Conservation (phyloP, 371 early-diverging fungal species). For the Cokeromyces recurvatus region DNA sequence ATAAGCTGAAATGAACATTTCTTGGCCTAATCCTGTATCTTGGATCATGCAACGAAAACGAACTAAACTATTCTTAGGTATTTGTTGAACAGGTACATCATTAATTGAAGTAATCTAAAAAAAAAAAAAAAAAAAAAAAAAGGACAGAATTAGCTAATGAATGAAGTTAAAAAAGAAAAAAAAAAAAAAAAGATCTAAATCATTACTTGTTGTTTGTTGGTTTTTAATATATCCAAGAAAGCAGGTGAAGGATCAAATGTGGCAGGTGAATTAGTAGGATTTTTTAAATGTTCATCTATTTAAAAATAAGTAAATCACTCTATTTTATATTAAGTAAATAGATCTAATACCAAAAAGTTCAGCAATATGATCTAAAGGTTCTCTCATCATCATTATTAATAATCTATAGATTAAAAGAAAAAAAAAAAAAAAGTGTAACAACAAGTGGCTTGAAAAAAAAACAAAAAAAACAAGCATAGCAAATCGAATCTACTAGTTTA, state of each 20-base stretch:
- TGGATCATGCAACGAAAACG: slow-evolving; percentile 68
- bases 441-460: too few species aligned
- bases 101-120: slow-evolving; percentile 50
- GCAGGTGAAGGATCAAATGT: slow-evolving; percentile 15
- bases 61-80: slow-evolving; percentile 49
- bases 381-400: too few species aligned
- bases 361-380: slow-evolving; percentile 11
- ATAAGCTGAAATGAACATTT: slow-evolving; percentile 51
- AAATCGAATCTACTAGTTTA: too few species aligned
- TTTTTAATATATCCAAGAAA: slow-evolving; percentile 14
- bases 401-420: too few species aligned
- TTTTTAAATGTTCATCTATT: slow-evolving; percentile 7
- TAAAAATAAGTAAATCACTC: not conserved
- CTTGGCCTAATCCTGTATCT: slow-evolving; percentile 61
- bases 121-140: not conserved
- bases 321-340: not conserved
- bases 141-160: too few species aligned
- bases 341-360: too few species aligned
- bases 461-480: too few species aligned
- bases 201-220: slow-evolving; percentile 15
- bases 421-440: too few species aligned
- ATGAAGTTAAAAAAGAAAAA: too few species aligned
- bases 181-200: not conserved
- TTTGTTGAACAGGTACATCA: slow-evolving; percentile 25
- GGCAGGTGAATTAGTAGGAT: slow-evolving; percentile 6